Percentiles rank a stretch among this genome's conserved stretches.
phyloP scores from a whole-genome alignment of 2,329 filamentous ascomycete genomes.

The Byssothecium circinans region DNA sequence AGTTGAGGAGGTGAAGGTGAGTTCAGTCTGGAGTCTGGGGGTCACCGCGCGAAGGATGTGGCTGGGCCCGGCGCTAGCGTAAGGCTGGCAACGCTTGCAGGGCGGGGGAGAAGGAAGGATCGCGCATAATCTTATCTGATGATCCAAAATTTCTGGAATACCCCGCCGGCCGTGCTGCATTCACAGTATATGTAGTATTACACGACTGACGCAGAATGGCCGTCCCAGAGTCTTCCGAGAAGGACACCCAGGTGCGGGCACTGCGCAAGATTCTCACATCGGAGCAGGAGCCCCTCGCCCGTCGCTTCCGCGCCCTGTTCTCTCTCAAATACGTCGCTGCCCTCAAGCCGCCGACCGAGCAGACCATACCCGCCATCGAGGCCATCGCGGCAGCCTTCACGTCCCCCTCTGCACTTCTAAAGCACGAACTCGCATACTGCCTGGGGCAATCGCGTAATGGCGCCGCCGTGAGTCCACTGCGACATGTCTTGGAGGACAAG shows the following conservation, averaged over 20 bases:
- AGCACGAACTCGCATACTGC: constrained; percentile 97
- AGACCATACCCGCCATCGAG: constrained; percentile 65
- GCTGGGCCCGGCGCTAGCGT: constrained; percentile 10
- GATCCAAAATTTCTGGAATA: constrained; percentile 14
- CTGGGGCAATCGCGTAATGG: constrained; percentile 85
- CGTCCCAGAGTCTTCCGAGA: constrained; percentile 19
- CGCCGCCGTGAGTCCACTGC: constrained; percentile 72
- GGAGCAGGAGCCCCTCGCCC: constrained; percentile 78
- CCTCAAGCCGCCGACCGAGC: constrained; percentile 58
- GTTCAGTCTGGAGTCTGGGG: too few species aligned
- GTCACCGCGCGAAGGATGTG: constrained; percentile 13
- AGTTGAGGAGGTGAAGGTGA: neutral
- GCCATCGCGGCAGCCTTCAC: constrained; percentile 87
- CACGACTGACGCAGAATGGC: too few species aligned
- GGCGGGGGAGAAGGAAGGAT: neutral
- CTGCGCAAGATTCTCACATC: constrained; percentile 77
- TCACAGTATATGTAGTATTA: too few species aligned
- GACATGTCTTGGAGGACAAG: constrained; percentile 72
- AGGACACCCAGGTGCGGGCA: constrained; percentile 56
- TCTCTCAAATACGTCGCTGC: constrained; percentile 92
- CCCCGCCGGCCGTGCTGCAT: constrained; percentile 14
- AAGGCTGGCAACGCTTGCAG: neutral
- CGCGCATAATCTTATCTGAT: constrained; percentile 31
- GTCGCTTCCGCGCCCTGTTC: constrained; percentile 95
- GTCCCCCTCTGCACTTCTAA: constrained; percentile 85